A percentile compares a stretch with the other conserved stretches of the same genome.
Evolutionary conservation across 2,329 filamentous ascomycete species (phyloP).

Genomic region (Aspergillus ochraceus): DNA sequence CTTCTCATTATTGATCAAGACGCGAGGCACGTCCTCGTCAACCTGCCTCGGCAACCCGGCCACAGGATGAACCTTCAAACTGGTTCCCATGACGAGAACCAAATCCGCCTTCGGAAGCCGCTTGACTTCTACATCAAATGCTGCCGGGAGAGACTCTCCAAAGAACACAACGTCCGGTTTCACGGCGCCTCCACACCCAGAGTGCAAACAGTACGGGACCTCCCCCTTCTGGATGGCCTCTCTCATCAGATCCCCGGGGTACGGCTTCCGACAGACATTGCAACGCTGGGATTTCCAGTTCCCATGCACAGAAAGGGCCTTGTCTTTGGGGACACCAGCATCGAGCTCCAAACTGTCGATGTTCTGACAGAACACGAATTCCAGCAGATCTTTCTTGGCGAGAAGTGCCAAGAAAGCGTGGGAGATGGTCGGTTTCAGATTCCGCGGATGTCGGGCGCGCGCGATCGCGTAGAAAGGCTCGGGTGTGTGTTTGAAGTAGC

Average conservation of each 20-base stretch:
- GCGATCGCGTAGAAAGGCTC: conserved; percentile 83
- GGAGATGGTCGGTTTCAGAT: conserved; percentile 76
- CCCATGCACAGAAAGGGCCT: conserved; percentile 81
- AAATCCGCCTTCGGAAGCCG: conserved; percentile 63
- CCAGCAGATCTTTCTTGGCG: conserved; percentile 69
- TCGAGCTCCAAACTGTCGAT: conserved; percentile 85
- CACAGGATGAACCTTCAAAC: conserved; percentile 77
- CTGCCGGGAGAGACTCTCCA: conserved; percentile 63
- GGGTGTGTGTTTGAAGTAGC: conserved; percentile 75
- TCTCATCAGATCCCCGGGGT: conserved; percentile 68
- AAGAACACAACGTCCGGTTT: conserved; percentile 91
- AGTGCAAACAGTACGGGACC: conserved; percentile 64
- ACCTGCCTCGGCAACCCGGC: conserved; percentile 68
- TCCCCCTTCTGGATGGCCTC: conserved; percentile 62
- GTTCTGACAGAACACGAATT: conserved; percentile 86
- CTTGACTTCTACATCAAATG: conserved; percentile 57
- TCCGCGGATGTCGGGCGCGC: conserved; percentile 81
- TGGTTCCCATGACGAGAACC: conserved; percentile 76
- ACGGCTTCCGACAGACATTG: conserved; percentile 71
- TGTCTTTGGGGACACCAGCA: conserved; percentile 72
- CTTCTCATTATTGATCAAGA: conserved; percentile 76
- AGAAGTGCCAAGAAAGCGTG: conserved; percentile 80
- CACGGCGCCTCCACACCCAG: conserved; percentile 67
- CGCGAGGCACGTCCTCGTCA: conserved; percentile 59
- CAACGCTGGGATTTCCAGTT: conserved; percentile 83